A percentile compares a stretch with the other conserved stretches of the same genome.
Conservation (phyloP, 257 asterid species). For the Voacanga thouarsii region DNA sequence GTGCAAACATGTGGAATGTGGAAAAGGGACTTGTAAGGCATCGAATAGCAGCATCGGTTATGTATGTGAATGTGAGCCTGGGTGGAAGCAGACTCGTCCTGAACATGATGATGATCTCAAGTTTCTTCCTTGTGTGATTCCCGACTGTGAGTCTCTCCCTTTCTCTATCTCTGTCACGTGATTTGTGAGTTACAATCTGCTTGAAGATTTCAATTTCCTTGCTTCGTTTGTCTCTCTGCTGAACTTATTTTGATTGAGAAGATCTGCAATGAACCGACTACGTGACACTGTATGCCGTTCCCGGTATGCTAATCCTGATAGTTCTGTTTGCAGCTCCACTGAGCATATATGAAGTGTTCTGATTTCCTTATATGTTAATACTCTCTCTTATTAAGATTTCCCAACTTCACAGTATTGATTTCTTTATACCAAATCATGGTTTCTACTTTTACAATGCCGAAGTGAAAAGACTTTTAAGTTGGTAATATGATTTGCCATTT, state of each 20-base stretch:
- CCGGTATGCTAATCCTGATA: too few species aligned
- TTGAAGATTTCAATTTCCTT: not conserved
- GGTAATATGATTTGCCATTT: not conserved
- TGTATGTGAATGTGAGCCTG: conserved; percentile 59
- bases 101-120: conserved; percentile 23
- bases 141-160: conserved; percentile 52
- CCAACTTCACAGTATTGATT: too few species aligned
- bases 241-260: not conserved
- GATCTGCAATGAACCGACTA: not conserved
- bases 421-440: not conserved
- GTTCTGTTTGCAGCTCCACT: not conserved
- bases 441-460: not conserved
- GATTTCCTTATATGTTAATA: not conserved
- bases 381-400: too few species aligned
- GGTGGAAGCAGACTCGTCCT: conserved; percentile 61
- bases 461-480: not conserved
- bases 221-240: not conserved
- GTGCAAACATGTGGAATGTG: conserved; percentile 50
- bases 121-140: conserved; percentile 71
- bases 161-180: not conserved
- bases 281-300: too few species aligned
- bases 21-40: conserved; percentile 55
- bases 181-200: not conserved
- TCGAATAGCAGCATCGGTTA: conserved; percentile 45
- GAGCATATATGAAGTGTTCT: not conserved